Percentiles rank a stretch among this genome's conserved stretches.
Conservation (phyloP, 129 eudicot genomes). For the Lactuca sativa region DNA sequence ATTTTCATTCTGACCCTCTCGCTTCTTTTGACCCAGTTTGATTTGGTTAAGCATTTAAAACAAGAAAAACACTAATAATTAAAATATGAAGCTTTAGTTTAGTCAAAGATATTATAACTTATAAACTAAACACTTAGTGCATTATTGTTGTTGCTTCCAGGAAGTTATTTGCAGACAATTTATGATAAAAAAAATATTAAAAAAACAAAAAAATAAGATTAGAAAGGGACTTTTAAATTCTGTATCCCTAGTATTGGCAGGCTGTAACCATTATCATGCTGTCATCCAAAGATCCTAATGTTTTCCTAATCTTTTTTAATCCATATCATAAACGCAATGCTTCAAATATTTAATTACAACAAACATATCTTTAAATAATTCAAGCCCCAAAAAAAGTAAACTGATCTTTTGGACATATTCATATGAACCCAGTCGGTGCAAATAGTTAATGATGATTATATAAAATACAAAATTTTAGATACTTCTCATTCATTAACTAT, state of each 20-base stretch:
- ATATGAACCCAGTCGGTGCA: slow-evolving; percentile 19
- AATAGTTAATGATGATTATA: background rate
- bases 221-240: slow-evolving; percentile 44
- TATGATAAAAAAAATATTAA: slow-evolving; percentile 12
- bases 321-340: slow-evolving; percentile 14
- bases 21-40: slow-evolving; percentile 20
- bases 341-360: slow-evolving; percentile 21
- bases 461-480: background rate
- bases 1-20: slow-evolving; percentile 10
- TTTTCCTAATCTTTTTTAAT: slow-evolving; percentile 22
- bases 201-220: slow-evolving; percentile 24
- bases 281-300: slow-evolving; percentile 27
- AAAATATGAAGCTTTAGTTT: slow-evolving; percentile 4
- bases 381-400: slow-evolving; percentile 30
- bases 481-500: background rate
- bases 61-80: slow-evolving; percentile 10
- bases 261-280: slow-evolving; percentile 36
- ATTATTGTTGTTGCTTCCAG: slow-evolving; percentile 31
- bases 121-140: slow-evolving; percentile 5
- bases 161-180: slow-evolving; percentile 32
- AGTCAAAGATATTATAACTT: slow-evolving; percentile 22
- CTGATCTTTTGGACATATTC: slow-evolving; percentile 34
- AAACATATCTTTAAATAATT: slow-evolving; percentile 27
- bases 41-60: background rate
- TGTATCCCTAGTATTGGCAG: slow-evolving; percentile 30